Evolutionary conservation across 2,329 filamentous ascomycete genomes (phyloP).

Genomic region (Sporothrix dimorphospora): DNA sequence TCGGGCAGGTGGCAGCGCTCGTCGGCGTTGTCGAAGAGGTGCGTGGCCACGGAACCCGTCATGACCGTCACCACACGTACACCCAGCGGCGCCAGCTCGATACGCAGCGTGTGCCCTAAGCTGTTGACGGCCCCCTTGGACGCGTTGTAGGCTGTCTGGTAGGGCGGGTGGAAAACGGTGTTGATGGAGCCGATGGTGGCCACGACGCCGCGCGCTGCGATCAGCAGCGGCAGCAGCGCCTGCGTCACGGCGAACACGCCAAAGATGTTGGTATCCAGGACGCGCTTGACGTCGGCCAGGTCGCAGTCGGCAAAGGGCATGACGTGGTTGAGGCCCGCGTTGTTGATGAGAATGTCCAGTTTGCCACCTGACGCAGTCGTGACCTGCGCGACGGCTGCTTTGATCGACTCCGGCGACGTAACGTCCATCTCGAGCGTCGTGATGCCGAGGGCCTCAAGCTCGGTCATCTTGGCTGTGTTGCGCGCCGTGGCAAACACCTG

Average conservation of each 20-base stretch:
- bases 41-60: slow-evolving; percentile 40
- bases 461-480: slow-evolving; percentile 35
- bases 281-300: slow-evolving; percentile 29
- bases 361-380: not conserved
- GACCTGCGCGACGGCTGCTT: slow-evolving; percentile 33
- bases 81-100: slow-evolving; percentile 41
- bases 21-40: slow-evolving; percentile 37
- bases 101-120: slow-evolving; percentile 36
- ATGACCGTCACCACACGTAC: slow-evolving; percentile 40
- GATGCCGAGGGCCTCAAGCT: slow-evolving; percentile 37
- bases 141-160: slow-evolving; percentile 39
- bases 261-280: slow-evolving; percentile 38
- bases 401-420: slow-evolving; percentile 37
- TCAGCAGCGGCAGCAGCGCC: slow-evolving; percentile 40
- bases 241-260: slow-evolving; percentile 41
- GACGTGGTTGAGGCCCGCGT: slow-evolving; percentile 33
- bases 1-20: slow-evolving; percentile 37
- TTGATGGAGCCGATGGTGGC: slow-evolving; percentile 40
- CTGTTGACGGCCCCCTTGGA: slow-evolving; percentile 40
- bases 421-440: slow-evolving; percentile 40
- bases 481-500: slow-evolving; percentile 42
- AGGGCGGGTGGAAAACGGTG: slow-evolving; percentile 39
- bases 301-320: slow-evolving; percentile 34
- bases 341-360: slow-evolving; percentile 36
- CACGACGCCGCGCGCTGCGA: slow-evolving; percentile 35